Base-by-base conservation (phyloP, 805 yeast species). In the Starmerella kuoi region DNA sequence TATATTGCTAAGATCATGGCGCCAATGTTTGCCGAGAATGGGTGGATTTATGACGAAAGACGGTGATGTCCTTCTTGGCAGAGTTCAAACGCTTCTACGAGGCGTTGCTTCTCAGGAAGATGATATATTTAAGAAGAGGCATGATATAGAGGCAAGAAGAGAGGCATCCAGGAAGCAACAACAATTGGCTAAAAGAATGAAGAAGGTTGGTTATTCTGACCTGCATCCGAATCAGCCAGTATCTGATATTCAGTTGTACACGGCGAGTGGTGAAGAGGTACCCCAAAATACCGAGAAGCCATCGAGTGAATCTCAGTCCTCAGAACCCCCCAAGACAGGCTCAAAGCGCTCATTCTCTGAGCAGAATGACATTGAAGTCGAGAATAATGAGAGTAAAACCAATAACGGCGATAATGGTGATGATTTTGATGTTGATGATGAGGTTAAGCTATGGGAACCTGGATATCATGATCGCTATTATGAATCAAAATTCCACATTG, bases 401-500 rank as follows among this genome's bases (percentile, higher is more conserved):
- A n/a, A 44, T 41, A 23, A 39, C 38, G 37, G n/a, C 18, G 41
- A 37, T 21, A 38, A 19, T n/a, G 53, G 38, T 17, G 52, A 30
- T 37, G 56, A 45, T 17, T 61, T 55, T 35, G 56, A 54, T 18
- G 59, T 72, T 37, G 69, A 61, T 3, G 69, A 68, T 32, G 63
- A 68, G 6, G 78, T 87, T 26, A 73, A 76, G 51, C 62, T 84
- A 48, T 79, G 83, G 76, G 94, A 85, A 58, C 79, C 91, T 0
- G 98, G 98, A 0, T 91, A 83, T 61, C 73, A 73, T 39, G 74
- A 72, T 41, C 67, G 99, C 38, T 91, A 91, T 60, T 91, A 91
- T 57, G 65, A 69, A 45, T 65, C 71, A 31, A 91, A 91, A 61
- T 85, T 86, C 56, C 72, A 73, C 45, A 67, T 76, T 7, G 54